A percentile compares a stretch with the other conserved stretches of the same genome.
These are phyloP conservation scores for cucumber (Cucumis sativus) DNA, from an alignment of 306 rosid species.

Conservation along the genomic window DNA sequence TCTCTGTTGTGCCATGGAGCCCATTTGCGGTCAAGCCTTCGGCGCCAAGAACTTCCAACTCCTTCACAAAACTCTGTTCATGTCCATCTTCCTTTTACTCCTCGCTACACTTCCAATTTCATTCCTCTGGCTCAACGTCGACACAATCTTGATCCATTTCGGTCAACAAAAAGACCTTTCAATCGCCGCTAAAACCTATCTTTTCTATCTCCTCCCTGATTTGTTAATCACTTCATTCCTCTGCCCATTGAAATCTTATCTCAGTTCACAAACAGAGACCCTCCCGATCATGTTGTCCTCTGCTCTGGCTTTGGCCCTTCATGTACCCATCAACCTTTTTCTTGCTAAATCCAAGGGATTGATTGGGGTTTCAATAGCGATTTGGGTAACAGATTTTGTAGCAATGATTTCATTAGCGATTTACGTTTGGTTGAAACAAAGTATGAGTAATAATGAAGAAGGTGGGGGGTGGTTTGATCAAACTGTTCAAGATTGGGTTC, in stretches of 20 bases:
- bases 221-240: slow-evolving; percentile 50
- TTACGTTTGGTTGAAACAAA: slow-evolving; percentile 32
- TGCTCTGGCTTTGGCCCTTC: slow-evolving; percentile 44
- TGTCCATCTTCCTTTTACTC: slow-evolving; percentile 42
- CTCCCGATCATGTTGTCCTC: slow-evolving; percentile 72
- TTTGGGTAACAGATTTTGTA: slow-evolving; percentile 69
- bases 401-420: slow-evolving; percentile 38
- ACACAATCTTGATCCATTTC: slow-evolving; percentile 44
- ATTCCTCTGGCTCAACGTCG: slow-evolving; percentile 75
- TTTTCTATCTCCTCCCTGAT: slow-evolving; percentile 59
- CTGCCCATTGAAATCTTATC: slow-evolving; percentile 70
- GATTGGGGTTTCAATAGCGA: slow-evolving; percentile 59
- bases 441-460: too few species aligned
- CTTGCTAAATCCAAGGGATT: slow-evolving; percentile 57
- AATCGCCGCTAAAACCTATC: slow-evolving; percentile 31
- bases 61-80: slow-evolving; percentile 77
- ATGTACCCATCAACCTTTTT: slow-evolving; percentile 54
- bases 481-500: slow-evolving; percentile 43
- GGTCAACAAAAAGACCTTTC: slow-evolving; percentile 70
- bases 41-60: slow-evolving; percentile 67
- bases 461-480: slow-evolving; percentile 72
- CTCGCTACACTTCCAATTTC: slow-evolving; percentile 47
- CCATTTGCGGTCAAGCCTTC: slow-evolving; percentile 89
- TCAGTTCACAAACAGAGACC: slow-evolving; percentile 56
- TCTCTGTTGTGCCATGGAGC: slow-evolving; percentile 74